A percentile compares a stretch with the other conserved stretches of the same genome.
Evolutionary conservation across 169 alveolate genomes (phyloP).

Genomic region (Theileria annulata): DNA sequence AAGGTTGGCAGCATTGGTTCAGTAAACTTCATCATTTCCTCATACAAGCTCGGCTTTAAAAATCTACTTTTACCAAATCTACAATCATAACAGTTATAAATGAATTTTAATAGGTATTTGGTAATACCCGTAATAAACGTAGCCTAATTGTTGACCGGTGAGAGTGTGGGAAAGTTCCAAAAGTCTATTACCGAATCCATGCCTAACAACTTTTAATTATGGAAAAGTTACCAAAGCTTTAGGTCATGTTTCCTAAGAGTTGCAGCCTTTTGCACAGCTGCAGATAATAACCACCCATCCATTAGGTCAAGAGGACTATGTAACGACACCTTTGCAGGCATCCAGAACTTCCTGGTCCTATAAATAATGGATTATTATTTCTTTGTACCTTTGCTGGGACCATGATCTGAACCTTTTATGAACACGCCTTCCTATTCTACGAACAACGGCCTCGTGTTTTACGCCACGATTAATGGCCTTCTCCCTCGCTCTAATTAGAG

Average conservation of each 20-base stretch:
- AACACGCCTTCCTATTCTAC: slow-evolving; percentile 76
- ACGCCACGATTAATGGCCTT: slow-evolving; percentile 72
- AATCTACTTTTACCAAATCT: slow-evolving; percentile 80
- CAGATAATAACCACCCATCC: slow-evolving; percentile 78
- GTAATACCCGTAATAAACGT: slow-evolving; percentile 77
- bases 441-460: slow-evolving; percentile 75
- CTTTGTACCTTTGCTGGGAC: slow-evolving; percentile 79
- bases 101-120: neutral
- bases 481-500: slow-evolving; percentile 78
- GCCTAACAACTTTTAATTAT: slow-evolving; percentile 36
- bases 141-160: slow-evolving; percentile 83
- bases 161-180: slow-evolving; percentile 70
- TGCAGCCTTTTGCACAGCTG: slow-evolving; percentile 84
- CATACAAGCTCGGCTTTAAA: slow-evolving; percentile 66
- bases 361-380: no score
- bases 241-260: slow-evolving; percentile 80
- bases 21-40: slow-evolving; percentile 55
- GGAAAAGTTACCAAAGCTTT: slow-evolving; percentile 68
- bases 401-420: slow-evolving; percentile 85
- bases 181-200: slow-evolving; percentile 61
- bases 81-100: neutral
- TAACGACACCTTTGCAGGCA: slow-evolving; percentile 80
- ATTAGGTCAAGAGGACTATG: slow-evolving; percentile 72
- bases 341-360: slow-evolving; percentile 82
- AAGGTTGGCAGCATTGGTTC: slow-evolving; percentile 62